A percentile compares a stretch with the other conserved stretches of the same genome.
Evolutionary conservation across 2,329 filamentous ascomycete species (phyloP).

Genomic region (Mariannaea sp.): DNA sequence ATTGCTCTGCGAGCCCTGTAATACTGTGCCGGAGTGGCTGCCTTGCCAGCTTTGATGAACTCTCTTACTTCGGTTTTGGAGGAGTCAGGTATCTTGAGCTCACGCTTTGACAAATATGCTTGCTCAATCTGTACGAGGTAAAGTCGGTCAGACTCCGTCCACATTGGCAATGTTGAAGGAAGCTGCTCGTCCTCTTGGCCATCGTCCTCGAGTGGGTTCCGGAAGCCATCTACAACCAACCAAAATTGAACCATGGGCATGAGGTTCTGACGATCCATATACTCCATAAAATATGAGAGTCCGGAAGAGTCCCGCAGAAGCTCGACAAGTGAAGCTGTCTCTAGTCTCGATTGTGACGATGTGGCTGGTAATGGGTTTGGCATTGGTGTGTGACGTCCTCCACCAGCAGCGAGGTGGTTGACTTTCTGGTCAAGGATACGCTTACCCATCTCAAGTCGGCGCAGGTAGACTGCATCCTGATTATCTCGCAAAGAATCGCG

Average conservation of each 20-base stretch:
- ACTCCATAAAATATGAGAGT: constrained; percentile 99
- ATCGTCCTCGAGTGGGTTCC: constrained; percentile 87
- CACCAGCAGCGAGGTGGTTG: constrained; percentile 73
- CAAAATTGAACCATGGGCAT: constrained; percentile 96
- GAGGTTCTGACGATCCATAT: constrained; percentile 88
- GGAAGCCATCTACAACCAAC: constrained; percentile 95
- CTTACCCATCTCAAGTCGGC: constrained; percentile 90
- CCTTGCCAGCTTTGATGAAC: constrained; percentile 78
- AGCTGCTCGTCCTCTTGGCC: constrained; percentile 66
- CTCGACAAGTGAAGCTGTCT: constrained; percentile 78
- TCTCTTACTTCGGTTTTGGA: constrained; percentile 72
- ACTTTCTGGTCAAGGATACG: constrained; percentile 89
- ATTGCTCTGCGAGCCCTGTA: constrained; percentile 81
- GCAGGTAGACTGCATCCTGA: constrained; percentile 84
- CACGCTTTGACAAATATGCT: constrained; percentile 80
- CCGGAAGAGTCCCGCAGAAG: constrained; percentile 89
- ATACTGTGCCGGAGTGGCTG: constrained; percentile 81
- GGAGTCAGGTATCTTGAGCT: constrained; percentile 75
- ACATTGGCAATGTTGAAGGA: constrained; percentile 66
- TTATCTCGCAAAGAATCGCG: constrained; percentile 77
- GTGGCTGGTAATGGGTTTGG: constrained; percentile 34
- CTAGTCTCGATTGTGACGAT: constrained; percentile 62
- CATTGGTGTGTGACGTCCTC: constrained; percentile 50
- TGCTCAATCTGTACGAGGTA: constrained; percentile 93
- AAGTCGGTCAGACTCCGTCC: constrained; percentile 82